Evolutionary conservation across 1,284 basidiomycete species (phyloP), one percentile per base, ranked within the genome.

Genomic region (Xerocomus minutiporus): DNA sequence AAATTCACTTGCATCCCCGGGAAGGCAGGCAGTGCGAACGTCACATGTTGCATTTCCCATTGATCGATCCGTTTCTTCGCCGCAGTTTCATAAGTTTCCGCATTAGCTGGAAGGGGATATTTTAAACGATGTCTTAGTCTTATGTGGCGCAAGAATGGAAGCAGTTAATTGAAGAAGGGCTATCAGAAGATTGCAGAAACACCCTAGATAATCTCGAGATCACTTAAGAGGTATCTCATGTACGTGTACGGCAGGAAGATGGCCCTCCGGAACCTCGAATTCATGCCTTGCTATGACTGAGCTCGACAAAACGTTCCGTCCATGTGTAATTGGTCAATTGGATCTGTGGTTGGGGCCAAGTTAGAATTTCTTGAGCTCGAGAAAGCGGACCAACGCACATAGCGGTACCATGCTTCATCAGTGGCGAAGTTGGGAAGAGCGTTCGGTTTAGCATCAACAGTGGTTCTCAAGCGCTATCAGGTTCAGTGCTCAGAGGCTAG

Each of bases 301-400:
- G 53, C 53, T 69, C 67, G 15, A 69, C 53, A 28, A 54, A 69
- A 48, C 63, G 63, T 28, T 69, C 67, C 17, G 50, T 51, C 66
- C 63, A 65, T 26, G 67, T 62, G 31, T 35, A 38, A 44, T 34
- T 66, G 42, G 54, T 52, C 25, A 65, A 25, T 45, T 53, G 59
- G 17, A 53, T 62, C 63, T 65, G 45, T 20, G 20, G 26, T 39
- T 13, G 0, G 25, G 36, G 5, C 2, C 28, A 20, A 51, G n/a
- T 25, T 6, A 46, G 6, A 6, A 32, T 48, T 29, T 20, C 7
- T 17, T 25, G 0, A 40, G 41, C n/a, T 34, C 23, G 23, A 51
- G n/a, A 17, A 5, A 39, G 46, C 17, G 3, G n/a, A 3, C 34
- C 26, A 17, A 66, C 63, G 11, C 49, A 65, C 67, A 12, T 54